phyloP scores from a whole-genome alignment of 352 stramenopile species.

The Phytophthora melonis region DNA sequence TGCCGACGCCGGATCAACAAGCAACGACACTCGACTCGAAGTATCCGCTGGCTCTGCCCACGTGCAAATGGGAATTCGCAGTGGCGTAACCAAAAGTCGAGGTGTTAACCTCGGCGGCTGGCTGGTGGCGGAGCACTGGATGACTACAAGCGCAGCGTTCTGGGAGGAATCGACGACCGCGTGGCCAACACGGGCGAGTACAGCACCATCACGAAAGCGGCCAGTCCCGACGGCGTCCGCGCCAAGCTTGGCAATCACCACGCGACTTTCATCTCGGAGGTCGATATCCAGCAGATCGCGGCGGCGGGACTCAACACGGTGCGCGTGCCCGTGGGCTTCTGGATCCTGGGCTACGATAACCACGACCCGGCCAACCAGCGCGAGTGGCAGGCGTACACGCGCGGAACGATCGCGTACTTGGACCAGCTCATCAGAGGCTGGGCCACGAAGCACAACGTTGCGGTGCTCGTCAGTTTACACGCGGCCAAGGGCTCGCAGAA shows the following conservation, averaged over 20 bases:
- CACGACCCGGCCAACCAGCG: constrained; percentile 37
- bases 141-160: constrained; percentile 62
- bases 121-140: constrained; percentile 87
- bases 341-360: constrained; percentile 60
- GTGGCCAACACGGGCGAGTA: constrained; percentile 68
- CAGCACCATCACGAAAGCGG: constrained; percentile 63
- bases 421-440: constrained; percentile 58
- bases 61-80: constrained; percentile 46
- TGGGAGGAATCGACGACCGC: constrained; percentile 56
- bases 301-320: constrained; percentile 63
- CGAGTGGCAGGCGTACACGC: constrained; percentile 54
- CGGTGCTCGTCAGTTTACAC: constrained; percentile 62
- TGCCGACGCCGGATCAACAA: constrained; percentile 3
- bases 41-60: constrained; percentile 14
- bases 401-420: constrained; percentile 50
- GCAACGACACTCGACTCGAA: constrained; percentile 15
- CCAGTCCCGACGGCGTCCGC: constrained; percentile 40
- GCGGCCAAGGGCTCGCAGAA: constrained; percentile 68
- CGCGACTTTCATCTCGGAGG: constrained; percentile 71
- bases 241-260: constrained; percentile 63
- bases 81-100: constrained; percentile 48
- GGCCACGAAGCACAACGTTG: constrained; percentile 61
- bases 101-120: constrained; percentile 87
- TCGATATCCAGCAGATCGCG: constrained; percentile 58
- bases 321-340: constrained; percentile 67